Conservation (phyloP, 495 filamentous ascomycete genomes). For the Podospora didyma region DNA sequence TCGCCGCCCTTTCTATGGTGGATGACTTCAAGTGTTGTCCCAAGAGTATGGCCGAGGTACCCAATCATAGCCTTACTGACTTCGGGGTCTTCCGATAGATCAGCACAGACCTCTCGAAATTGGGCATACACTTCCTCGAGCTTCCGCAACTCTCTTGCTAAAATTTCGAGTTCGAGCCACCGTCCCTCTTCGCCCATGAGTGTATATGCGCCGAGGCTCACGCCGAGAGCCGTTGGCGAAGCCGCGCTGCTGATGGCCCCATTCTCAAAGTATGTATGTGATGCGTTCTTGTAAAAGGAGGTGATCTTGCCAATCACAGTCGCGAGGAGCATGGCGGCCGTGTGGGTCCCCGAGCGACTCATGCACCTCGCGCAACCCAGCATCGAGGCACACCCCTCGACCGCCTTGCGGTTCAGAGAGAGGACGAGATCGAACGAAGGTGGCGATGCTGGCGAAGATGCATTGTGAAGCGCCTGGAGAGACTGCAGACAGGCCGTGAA, state of each 20-base stretch:
- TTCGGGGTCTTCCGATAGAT: constrained; percentile 37
- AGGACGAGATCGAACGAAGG: constrained; percentile 41
- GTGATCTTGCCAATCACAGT: constrained; percentile 47
- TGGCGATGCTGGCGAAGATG: constrained; percentile 32
- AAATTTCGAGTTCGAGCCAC: constrained; percentile 42
- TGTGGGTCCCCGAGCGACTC: constrained; percentile 37
- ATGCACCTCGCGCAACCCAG: constrained; percentile 40
- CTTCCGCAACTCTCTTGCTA: constrained; percentile 44
- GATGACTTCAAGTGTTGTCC: constrained; percentile 31
- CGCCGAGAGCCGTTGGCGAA: constrained; percentile 21
- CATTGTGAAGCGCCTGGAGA: constrained; percentile 42
- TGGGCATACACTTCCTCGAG: constrained; percentile 39
- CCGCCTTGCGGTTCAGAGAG: constrained; percentile 42
- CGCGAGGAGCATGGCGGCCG: constrained; percentile 43
- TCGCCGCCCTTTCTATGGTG: constrained; percentile 34
- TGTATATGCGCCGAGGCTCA: constrained; percentile 42
- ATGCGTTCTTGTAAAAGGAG: constrained; percentile 42
- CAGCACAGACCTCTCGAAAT: constrained; percentile 38
- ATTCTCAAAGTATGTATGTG: constrained; percentile 33
- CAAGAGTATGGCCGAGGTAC: constrained; percentile 38
- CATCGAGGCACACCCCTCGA: constrained; percentile 44
- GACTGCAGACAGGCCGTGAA: constrained; percentile 44
- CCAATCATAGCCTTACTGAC: constrained; percentile 40
- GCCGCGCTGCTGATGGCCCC: constrained; percentile 18
- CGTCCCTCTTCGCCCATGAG: constrained; percentile 41